Conservation (phyloP, 1,139 yeast species). For the Lodderomyces margitis region DNA sequence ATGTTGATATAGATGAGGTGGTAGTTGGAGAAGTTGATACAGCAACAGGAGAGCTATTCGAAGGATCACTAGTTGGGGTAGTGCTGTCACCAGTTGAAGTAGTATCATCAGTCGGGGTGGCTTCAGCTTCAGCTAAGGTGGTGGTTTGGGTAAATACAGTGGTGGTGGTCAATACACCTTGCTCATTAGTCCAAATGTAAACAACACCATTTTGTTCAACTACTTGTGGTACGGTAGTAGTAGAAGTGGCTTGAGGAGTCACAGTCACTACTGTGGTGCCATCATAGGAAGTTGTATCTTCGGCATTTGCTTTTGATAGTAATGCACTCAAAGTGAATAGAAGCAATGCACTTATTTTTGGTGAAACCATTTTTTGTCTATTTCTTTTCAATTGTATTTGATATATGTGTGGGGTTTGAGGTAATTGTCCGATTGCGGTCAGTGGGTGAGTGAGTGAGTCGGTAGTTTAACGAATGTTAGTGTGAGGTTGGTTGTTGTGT, state of each 20-base stretch:
- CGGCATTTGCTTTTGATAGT: constrained; percentile 7
- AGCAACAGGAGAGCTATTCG: constrained; percentile 10
- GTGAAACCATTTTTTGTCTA: constrained; percentile 10
- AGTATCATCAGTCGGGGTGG: constrained; percentile 5
- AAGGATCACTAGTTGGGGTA: constrained; percentile 1
- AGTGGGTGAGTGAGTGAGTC: too few species aligned
- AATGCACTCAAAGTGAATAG: constrained; percentile 16
- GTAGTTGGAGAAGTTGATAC: constrained; percentile 9
- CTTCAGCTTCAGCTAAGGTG: constrained; percentile 9
- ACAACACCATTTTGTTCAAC: constrained; percentile 34
- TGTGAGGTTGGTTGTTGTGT: too few species aligned
- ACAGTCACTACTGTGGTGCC: constrained; percentile 26
- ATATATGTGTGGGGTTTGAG: too few species aligned
- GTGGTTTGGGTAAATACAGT: constrained; percentile 22
- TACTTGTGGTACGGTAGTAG: constrained; percentile 27
- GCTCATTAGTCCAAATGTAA: constrained; percentile 32
- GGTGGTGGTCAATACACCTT: constrained; percentile 35
- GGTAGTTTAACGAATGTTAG: too few species aligned
- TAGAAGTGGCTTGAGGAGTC: constrained; percentile 32
- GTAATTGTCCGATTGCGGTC: too few species aligned
- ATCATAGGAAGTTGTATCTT: constrained; percentile 16
- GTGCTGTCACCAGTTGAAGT: constrained; percentile 7
- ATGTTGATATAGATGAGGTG: neutral
- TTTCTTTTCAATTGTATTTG: too few species aligned
- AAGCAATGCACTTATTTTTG: constrained; percentile 21